These are phyloP conservation scores for Apophysomyces variabilis DNA, from an alignment of 371 early-diverging fungal genomes.

Conservation along the genomic window DNA sequence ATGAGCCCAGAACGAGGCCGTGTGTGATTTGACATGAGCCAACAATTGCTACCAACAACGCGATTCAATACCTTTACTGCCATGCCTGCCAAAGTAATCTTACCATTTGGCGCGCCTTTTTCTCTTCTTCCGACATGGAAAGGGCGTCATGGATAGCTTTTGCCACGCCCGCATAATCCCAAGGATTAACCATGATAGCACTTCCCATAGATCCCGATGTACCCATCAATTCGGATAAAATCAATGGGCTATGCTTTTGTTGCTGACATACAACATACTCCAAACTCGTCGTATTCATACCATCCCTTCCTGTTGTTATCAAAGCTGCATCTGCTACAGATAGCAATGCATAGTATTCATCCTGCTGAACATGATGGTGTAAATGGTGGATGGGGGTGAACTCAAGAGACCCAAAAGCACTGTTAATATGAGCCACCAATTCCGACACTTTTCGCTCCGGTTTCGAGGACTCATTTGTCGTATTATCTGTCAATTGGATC, in stretches of 20 bases:
- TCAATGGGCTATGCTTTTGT: conserved; percentile 88
- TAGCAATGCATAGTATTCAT: conserved; percentile 96
- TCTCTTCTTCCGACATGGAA: conserved; percentile 82
- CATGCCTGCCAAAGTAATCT: background rate
- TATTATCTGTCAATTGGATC: conserved; percentile 78
- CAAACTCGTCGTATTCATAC: conserved; percentile 98
- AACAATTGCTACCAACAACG: conserved; percentile 68
- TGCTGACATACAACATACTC: conserved; percentile 98
- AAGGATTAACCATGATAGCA: conserved; percentile 96
- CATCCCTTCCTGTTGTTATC: conserved; percentile 97
- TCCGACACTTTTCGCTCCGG: conserved; percentile 88
- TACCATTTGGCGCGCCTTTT: conserved; percentile 75
- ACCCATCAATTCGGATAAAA: conserved; percentile 97
- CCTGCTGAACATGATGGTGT: conserved; percentile 91
- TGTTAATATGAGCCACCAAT: conserved; percentile 92
- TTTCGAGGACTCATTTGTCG: conserved; percentile 55
- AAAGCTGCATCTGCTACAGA: conserved; percentile 94
- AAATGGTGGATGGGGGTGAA: conserved; percentile 95
- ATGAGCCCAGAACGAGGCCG: conserved; percentile 92
- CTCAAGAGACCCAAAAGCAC: conserved; percentile 93
- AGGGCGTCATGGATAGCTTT: conserved; percentile 90
- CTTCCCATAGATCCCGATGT: conserved; percentile 92
- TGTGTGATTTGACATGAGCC: conserved; percentile 87
- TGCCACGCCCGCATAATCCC: conserved; percentile 96
- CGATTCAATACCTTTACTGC: too few species aligned